phyloP scores from a whole-genome alignment of 345 rosid genomes.

The Pugionium cornutum region DNA sequence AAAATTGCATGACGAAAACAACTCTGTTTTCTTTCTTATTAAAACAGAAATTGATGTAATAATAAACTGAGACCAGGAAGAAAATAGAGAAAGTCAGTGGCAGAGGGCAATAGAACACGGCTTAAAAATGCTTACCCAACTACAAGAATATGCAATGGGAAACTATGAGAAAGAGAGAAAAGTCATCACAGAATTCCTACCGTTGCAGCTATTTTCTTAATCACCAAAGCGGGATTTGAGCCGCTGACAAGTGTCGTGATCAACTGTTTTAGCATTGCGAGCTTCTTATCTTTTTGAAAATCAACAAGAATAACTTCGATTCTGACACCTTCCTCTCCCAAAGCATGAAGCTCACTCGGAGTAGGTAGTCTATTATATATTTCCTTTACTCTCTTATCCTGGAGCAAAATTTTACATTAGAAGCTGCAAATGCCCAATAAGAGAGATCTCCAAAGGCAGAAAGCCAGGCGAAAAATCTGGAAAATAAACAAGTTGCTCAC shows the following conservation, averaged over 20 bases:
- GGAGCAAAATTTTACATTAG: conserved; percentile 25
- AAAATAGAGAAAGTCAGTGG: not conserved
- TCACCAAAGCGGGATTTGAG: conserved; percentile 81
- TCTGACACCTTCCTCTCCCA: conserved; percentile 70
- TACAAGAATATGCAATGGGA: not conserved
- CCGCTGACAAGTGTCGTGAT: conserved; percentile 67
- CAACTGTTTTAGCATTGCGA: conserved; percentile 88
- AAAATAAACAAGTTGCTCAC: conserved; percentile 39
- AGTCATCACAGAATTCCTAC: conserved; percentile 44
- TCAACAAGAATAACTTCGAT: conserved; percentile 91
- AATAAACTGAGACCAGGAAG: not conserved
- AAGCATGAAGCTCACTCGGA: conserved; percentile 78
- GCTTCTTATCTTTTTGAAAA: conserved; percentile 78
- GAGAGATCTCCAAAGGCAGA: conserved; percentile 11
- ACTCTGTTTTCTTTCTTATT: not conserved
- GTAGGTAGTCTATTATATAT: conserved; percentile 68
- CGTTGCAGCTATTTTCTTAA: conserved; percentile 95
- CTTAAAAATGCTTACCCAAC: not conserved
- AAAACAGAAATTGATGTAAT: not conserved
- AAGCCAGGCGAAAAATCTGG: not conserved
- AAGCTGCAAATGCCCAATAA: conserved; percentile 11
- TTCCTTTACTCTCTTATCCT: conserved; percentile 95
- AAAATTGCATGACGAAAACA: not conserved
- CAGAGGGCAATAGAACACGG: conserved; percentile 8
- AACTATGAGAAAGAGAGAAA: conserved; percentile 21